Evolutionary conservation across 768 basidiomycete species (phyloP).

Genomic region (Fomitopsis pulvina): DNA sequence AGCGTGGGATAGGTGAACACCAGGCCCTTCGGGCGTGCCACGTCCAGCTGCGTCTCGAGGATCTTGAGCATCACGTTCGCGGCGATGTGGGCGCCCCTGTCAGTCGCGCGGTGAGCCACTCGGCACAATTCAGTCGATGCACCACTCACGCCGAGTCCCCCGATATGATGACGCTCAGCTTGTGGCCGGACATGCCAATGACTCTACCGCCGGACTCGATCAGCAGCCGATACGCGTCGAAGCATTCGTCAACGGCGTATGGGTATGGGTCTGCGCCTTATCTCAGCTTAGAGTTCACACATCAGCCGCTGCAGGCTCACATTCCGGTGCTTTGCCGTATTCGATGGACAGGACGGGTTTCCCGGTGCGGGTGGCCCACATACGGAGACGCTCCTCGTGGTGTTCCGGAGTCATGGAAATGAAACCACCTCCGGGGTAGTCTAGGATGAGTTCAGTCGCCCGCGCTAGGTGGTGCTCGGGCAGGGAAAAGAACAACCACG

Average conservation of each 20-base stretch:
- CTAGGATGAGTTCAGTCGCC: constrained; percentile 78
- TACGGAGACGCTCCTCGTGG: constrained; percentile 87
- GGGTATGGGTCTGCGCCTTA: constrained; percentile 80
- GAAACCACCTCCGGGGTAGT: constrained; percentile 95
- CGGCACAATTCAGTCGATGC: background rate
- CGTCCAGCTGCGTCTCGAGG: constrained; percentile 51
- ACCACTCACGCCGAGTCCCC: constrained; percentile 96
- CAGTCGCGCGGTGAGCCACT: constrained; percentile 2
- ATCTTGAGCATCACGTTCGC: constrained; percentile 82
- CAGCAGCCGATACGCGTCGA: constrained; percentile 81
- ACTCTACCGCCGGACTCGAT: constrained; percentile 72
- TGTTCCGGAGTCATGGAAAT: constrained; percentile 95
- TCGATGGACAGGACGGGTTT: constrained; percentile 82
- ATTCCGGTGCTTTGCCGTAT: constrained; percentile 96
- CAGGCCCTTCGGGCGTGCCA: constrained; percentile 75
- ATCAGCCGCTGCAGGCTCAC: constrained; percentile 34
- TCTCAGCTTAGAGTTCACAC: background rate
- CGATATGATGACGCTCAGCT: constrained; percentile 70
- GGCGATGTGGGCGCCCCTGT: constrained; percentile 83
- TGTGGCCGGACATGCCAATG: constrained; percentile 85
- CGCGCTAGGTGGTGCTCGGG: constrained; percentile 55
- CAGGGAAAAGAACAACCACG: constrained; percentile 75
- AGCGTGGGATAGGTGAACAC: constrained; percentile 88
- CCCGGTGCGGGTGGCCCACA: constrained; percentile 77
- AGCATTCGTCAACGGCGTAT: constrained; percentile 91